Base-by-base conservation (phyloP, 2,329 filamentous ascomycete genomes). In the Aspergillus versicolor region DNA sequence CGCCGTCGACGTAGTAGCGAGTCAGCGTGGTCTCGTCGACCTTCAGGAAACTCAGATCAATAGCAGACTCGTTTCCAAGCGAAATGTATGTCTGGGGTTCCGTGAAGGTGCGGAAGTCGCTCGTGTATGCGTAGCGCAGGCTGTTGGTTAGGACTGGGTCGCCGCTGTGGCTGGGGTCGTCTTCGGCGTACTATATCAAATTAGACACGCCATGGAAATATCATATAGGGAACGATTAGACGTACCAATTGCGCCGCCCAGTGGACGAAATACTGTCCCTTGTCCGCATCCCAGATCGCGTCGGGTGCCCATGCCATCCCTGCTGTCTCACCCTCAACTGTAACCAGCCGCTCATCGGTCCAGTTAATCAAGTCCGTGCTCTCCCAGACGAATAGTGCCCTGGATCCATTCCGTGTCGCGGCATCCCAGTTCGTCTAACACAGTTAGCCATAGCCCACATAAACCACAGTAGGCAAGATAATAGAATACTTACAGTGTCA, bases 291-390 rank as follows among this genome's bases (percentile, higher is more conserved):
- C 60, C 60, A 62, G 8, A 62, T 52, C 5, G 60, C 60, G 41
- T 62, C 60, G 6, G 60, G 60, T 6, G 60, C 60, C 60, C 60
- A 62, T 1, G 57, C 58, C 55, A 58, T 62, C 8, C 60, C 60
- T 1, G 60, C 60, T 1, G 54, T 58, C n/a, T 48, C 50, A 19
- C 57, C 55, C 27, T 62, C 60, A 17, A 62, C 55, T 5, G 60
- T 60, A 11, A 58, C 52, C 2, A 62, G 50, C 2, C 49, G 44
- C 22, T 55, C 56, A 22, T 57, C 41, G 2, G 52, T 56, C 60
- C 60, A 62, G 24, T 46, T 56, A 6, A 62, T 21, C 22, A 62
- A 22, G 34, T 62, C 60, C 1, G 27, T 54, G 30, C 60, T 62
- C 43, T 62, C 60, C 60, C 60, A 62, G 30, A 62, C 49, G 22